Evolutionary conservation across 2,329 filamentous ascomycete species (phyloP), one percentile per base, ranked within the genome.

Genomic region (Sphaerulina musiva): DNA sequence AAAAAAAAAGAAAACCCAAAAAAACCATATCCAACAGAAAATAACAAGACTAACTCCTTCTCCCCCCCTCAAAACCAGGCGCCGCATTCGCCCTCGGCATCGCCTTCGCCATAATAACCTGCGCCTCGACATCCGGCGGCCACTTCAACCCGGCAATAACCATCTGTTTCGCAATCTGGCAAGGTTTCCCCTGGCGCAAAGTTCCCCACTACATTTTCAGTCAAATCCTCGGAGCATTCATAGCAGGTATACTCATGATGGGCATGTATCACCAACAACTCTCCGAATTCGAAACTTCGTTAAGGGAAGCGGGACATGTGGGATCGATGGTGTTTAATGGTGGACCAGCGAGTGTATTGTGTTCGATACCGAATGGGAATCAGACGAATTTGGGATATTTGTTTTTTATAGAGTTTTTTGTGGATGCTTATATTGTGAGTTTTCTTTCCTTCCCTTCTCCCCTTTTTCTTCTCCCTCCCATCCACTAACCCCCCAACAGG

Each of bases 401-500:
- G 0, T 80, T 83, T 68, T 65, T 81, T 49, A 78, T 78, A 54
- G 80, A 83, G 62, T 83, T 80, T 64, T 81, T 83, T 59, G 79
- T 80, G 29, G 77, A 80, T 62, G 71, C 68, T 52, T 81, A 81
- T 67, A 77, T 83, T 52, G 48, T 51, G n/a, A 51, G 48, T 45
- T 5, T 1, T 17, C 1, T 17, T 17, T 17, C 14, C 14, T 17
- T 17, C 14, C 14, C 14, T 17, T n/a, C n/a, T n/a, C n/a, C n/a
- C 14, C 14, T 17, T 17, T 17, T 1, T 1, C 14, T 17, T 17
- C 14, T 17, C 1, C 14, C 14, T 17, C 14, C 1, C 14, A 17
- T 17, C 14, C 1, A 17, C 14, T 17, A 17, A 17, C 14, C 14
- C 14, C 14, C 14, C 14, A 17, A 6, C 41, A 51, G 48, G 76